Percentiles rank a stretch among this genome's conserved stretches.
These are phyloP conservation scores for Suillus discolor DNA, from an alignment of 768 basidiomycete species.

Conservation along the genomic window DNA sequence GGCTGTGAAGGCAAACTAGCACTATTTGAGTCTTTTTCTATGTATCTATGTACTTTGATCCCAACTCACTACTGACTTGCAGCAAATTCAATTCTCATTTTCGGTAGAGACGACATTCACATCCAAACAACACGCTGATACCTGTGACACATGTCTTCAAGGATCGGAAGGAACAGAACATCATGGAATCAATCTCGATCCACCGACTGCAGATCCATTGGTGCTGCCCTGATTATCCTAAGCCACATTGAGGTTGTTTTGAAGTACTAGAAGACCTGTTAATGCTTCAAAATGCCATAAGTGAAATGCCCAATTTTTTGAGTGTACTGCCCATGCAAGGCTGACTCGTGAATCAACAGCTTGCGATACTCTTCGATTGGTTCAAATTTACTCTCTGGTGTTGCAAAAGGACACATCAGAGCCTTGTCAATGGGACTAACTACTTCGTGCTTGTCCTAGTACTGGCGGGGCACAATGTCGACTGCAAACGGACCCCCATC, in stretches of 20 bases:
- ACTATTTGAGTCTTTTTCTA: neutral
- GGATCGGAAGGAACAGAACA: neutral
- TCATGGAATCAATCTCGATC: neutral
- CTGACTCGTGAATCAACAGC: neutral
- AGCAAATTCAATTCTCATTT: neutral
- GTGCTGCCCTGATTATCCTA: neutral
- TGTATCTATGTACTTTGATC: neutral
- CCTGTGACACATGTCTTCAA: neutral
- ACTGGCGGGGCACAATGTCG: neutral
- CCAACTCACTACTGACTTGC: neutral
- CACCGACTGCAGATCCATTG: neutral
- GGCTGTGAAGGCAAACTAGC: neutral
- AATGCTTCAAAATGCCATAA: neutral
- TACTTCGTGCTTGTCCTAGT: neutral
- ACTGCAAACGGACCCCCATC: neutral
- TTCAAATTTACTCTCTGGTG: neutral
- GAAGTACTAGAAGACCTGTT: neutral
- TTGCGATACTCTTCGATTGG: neutral
- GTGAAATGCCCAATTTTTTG: neutral
- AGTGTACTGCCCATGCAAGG: neutral
- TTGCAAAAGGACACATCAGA: neutral
- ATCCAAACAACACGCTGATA: neutral
- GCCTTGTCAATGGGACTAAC: neutral
- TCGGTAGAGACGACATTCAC: neutral
- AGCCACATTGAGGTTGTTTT: neutral